phyloP scores from a whole-genome alignment of 768 basidiomycete genomes.

The Kwoniella mangroviensis region DNA sequence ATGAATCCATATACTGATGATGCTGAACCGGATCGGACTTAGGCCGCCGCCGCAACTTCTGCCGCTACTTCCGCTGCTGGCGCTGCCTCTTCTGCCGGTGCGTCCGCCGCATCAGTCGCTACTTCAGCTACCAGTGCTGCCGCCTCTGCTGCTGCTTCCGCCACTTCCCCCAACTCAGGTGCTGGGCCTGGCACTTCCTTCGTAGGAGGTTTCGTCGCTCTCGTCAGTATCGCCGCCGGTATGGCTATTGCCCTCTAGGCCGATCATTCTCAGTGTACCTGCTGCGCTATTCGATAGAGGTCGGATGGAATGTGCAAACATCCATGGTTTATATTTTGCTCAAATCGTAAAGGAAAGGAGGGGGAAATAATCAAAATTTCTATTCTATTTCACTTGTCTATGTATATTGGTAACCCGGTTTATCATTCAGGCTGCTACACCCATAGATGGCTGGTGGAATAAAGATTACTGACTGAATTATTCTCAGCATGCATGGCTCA shows the following conservation, averaged over 20 bases:
- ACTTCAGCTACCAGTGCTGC: constrained; percentile 8
- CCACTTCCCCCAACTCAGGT: constrained; percentile 6
- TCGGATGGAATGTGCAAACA: neutral
- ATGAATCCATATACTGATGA: too few species aligned
- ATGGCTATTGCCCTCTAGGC: constrained; percentile 20
- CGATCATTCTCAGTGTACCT: neutral
- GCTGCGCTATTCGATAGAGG: neutral
- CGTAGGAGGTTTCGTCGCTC: constrained; percentile 16
- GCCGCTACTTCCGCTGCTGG: constrained; percentile 12
- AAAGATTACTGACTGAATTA: too few species aligned
- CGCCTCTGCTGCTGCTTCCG: constrained; percentile 6
- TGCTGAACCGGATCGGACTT: too few species aligned
- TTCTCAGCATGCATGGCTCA: too few species aligned
- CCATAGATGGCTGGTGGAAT: too few species aligned
- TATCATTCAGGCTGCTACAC: too few species aligned
- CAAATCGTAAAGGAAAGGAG: too few species aligned
- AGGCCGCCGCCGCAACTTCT: neutral
- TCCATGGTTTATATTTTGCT: neutral
- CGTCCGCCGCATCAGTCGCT: neutral
- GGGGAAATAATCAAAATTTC: too few species aligned
- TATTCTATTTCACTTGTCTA: too few species aligned
- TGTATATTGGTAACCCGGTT: too few species aligned
- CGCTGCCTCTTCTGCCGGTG: constrained; percentile 10
- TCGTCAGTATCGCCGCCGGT: constrained; percentile 19
- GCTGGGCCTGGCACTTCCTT: constrained; percentile 11